Base-by-base conservation (phyloP, 2,329 filamentous ascomycete genomes). In the Magnaporthales sp. region DNA sequence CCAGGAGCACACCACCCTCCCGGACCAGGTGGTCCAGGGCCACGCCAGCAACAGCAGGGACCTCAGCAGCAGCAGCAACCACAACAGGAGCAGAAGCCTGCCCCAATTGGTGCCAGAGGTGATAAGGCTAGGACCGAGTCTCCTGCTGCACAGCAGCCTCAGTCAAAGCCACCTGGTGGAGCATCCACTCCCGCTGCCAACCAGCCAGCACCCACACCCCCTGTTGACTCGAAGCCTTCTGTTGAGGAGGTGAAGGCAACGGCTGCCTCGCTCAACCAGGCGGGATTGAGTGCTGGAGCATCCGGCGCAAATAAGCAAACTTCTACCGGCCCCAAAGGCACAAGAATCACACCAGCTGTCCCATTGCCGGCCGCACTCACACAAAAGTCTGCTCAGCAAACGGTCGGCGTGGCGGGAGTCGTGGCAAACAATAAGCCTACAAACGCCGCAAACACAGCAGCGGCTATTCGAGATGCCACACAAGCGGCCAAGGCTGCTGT, bases 401-500 rank as follows among this genome's bases (percentile, higher is more conserved):
- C 62, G 24, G 31, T 46, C 19, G 62, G 32, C 26, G 62, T 51
- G 10, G 32, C 62, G 4, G 62, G 30, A 46, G 62, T 27, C 15
- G 62, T 46, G 4, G 3, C 32, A 31, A 60, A 65, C 51, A 32
- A 46, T 15, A n/a, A 54, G 26, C 73, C 76, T 65, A 72, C 74
- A 9, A 77, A 76, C 46, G 73, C 77, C 9, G 72, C 74, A 15
- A 70, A 74, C 2, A 75, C 75, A 73, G 78, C 79, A 11, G 74
- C 79, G 9, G 75, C 79, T 62, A 79, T 89, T 10, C 83, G 86
- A 69, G 89, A 90, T 77, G 89, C 90, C 1, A 93, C 91, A 0
- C 86, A 89, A 74, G 87, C 89, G 54, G 91, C 91, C 1, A 89
- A 88, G 71, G 90, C 89, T 31, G 91, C 91, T 9, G 91, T 92